Conservation (phyloP, 768 basidiomycete species). For the Suillus decipiens region DNA sequence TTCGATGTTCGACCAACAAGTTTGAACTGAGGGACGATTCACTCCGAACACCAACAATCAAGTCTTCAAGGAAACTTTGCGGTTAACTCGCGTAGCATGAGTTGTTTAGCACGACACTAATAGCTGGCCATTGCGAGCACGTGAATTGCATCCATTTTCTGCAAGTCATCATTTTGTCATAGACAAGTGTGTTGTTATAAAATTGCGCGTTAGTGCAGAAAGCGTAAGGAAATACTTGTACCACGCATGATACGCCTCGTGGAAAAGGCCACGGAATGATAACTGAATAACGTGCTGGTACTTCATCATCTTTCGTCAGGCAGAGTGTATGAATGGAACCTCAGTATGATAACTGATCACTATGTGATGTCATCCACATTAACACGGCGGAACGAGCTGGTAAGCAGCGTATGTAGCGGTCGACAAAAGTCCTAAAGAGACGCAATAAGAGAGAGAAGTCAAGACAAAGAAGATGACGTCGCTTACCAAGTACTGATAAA, state of each 20-base stretch:
- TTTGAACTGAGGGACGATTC: not conserved
- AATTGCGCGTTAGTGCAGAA: not conserved
- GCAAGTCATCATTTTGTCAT: not conserved
- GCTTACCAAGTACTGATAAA: constrained; percentile 24
- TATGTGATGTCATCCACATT: not conserved
- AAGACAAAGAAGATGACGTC: not conserved
- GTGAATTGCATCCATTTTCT: not conserved
- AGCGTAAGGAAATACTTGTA: not conserved
- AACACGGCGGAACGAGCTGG: constrained; percentile 26
- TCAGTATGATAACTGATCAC: not conserved
- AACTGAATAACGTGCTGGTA: not conserved
- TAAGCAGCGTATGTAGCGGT: constrained; percentile 32
- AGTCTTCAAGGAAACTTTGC: not conserved
- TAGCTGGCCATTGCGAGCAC: not conserved
- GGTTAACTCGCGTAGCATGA: not conserved
- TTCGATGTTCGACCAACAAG: not conserved
- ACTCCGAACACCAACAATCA: not conserved
- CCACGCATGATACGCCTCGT: not conserved
- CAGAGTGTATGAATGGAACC: not conserved
- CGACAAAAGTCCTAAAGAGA: constrained; percentile 24
- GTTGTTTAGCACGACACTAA: not conserved
- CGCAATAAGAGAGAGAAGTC: not conserved
- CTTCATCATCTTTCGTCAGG: not conserved
- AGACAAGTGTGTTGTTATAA: not conserved
- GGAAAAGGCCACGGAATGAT: not conserved